Base-by-base conservation (phyloP, 495 filamentous ascomycete species). In the Annulohypoxylon nitens region DNA sequence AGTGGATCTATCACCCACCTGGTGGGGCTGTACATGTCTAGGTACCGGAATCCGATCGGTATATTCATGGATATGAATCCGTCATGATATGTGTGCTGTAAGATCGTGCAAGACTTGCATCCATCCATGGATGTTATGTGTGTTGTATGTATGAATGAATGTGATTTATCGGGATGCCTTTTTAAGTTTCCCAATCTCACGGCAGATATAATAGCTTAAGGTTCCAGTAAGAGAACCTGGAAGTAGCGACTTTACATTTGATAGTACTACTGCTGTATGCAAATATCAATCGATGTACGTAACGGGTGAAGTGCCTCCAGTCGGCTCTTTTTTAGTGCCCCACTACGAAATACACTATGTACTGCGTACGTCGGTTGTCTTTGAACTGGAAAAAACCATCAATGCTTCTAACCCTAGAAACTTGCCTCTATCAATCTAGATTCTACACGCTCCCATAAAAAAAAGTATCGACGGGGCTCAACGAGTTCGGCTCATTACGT, bases 1-100 rank as follows among this genome's bases (percentile, higher is more conserved):
- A 61, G 67, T 75, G 72, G 72, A 70, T 70, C 63, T 51, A 75
- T 70, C 67, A 58, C 23, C 59, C 53, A 68, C 16, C 58, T 57
- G 47, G 72, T 70, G 72, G 72, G 67, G 72, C 67, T 70, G 64
- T 72, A 64, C 43, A 4, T 6, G 30, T 30, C 1, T 30, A 1
- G 39, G 14, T 39, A 23, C 39, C 12, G 36, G 50, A 64, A 51
- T 73, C 62, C 16, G 34, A 10, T 63, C 60, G 64, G 54, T 64
- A 30, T 30, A 30, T 30, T 30, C 1, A 30, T 30, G 47, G 51
- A 61, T 64, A 69, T 64, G 62, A 64, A 73, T 73, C 70, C 64
- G 70, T 45, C 36, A 68, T 23, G 23, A 34, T 6, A 30, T 30
- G 3, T 30, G 30, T 30, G 30, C 63, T 53, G 60, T 45, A 61